Evolutionary conservation across 768 basidiomycete genomes (phyloP), one percentile per base, ranked within the genome.

Genomic region (Cytidiella melzeri): DNA sequence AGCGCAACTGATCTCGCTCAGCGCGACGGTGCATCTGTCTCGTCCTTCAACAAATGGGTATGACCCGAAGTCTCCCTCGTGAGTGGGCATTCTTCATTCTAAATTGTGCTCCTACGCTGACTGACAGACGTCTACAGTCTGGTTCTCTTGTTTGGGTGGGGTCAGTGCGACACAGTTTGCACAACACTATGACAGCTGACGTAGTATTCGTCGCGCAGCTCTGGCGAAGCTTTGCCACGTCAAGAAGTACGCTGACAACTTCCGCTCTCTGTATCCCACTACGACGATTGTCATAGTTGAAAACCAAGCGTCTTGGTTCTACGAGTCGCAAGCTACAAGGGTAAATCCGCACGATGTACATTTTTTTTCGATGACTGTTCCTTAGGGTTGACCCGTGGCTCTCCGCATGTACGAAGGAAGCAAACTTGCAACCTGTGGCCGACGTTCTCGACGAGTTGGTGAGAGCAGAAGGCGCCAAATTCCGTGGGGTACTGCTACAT

Each of bases 101-200:
- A 34, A 7, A 15, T 34, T 7, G 7, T 7, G 15, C 30, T 7
- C 15, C 30, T 15, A 7, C 30, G 30, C 9, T 15, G 15, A 34
- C 30, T 34, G 30, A 34, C 30, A n/a, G 30, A 34, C 15, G 30
- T 24, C 37, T 24, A 36, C 45, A 58, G 57, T 39, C 45, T 55
- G 18, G 46, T 58, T 20, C 15, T 58, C 11, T 43, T 58, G 24
- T 58, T 58, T 43, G 52, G 55, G 18, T 58, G 57, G 57, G 53
- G 57, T 58, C 41, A 40, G 57, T 43, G 9, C 15, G 15, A 7
- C 7, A 7, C 15, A 34, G 19, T 23, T 10, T 19, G 19, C 25
- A 25, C 24, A 20, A 3, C 23, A 4, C 37, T 11, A 26, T 23
- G 18, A 43, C 12, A 36, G 27, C 23, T 19, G 9, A 20, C n/a